Percentiles rank a stretch among this genome's conserved stretches.
Evolutionary conservation across 2,329 filamentous ascomycete species (phyloP).

Genomic region (Gnomoniopsis sp.): DNA sequence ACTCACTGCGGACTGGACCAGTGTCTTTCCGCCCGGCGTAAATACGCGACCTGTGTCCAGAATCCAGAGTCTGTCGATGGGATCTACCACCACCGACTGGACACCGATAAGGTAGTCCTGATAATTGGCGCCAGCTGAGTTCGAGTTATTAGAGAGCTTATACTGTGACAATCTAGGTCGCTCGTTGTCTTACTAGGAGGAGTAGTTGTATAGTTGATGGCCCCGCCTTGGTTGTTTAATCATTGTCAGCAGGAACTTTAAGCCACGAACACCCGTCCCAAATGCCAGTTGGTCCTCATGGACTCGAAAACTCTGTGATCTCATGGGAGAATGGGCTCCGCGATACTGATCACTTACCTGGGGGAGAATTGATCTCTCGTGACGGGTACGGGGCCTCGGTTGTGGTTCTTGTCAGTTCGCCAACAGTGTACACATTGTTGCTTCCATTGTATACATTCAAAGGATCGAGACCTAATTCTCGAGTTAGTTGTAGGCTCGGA

Average conservation of each 20-base stretch:
- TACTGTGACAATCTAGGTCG: too few species aligned
- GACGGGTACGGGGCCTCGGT: constrained; percentile 24
- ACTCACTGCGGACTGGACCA: constrained; percentile 34
- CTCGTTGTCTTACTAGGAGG: constrained; percentile 28
- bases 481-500: background rate
- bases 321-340: background rate
- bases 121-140: constrained; percentile 38
- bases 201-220: constrained; percentile 47
- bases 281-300: too few species aligned
- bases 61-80: constrained; percentile 48
- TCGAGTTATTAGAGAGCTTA: background rate
- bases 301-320: too few species aligned
- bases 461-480: constrained; percentile 38
- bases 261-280: background rate
- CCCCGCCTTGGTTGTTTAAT: constrained; percentile 26
- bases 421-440: constrained; percentile 40
- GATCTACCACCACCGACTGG: constrained; percentile 49
- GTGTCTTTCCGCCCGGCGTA: constrained; percentile 32
- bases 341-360: background rate
- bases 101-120: constrained; percentile 47
- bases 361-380: constrained; percentile 41
- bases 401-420: constrained; percentile 23
- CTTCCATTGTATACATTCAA: constrained; percentile 38
- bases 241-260: background rate
- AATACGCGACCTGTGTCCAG: constrained; percentile 45